Percentiles rank a stretch among this genome's conserved stretches.
phyloP scores from a whole-genome alignment of 2,329 filamentous ascomycete species.

The Pseudofabraea citricarpa region DNA sequence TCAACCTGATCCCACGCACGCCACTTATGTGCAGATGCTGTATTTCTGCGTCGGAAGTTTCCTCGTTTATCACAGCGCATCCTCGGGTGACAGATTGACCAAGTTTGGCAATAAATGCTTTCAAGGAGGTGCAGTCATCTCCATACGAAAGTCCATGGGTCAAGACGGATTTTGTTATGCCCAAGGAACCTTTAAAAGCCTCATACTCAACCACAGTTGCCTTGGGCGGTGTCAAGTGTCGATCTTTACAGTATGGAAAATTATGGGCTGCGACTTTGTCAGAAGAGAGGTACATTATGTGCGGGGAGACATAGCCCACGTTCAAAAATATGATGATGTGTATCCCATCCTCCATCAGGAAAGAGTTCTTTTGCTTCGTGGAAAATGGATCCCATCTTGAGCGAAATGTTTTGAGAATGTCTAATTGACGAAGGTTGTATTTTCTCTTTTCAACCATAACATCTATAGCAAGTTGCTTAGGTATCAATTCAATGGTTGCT shows the following conservation, averaged over 20 bases:
- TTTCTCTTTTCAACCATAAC: too few relatives aligned
- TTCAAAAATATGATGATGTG: slow-evolving; percentile 30
- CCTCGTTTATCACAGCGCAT: slow-evolving; percentile 27
- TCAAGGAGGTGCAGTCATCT: slow-evolving; percentile 29
- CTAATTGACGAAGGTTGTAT: too few relatives aligned
- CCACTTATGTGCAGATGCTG: slow-evolving; percentile 23
- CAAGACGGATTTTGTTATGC: slow-evolving; percentile 31
- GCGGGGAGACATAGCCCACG: too few relatives aligned
- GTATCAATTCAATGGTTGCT: too few relatives aligned
- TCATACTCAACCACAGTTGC: slow-evolving; percentile 23
- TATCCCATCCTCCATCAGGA: slow-evolving; percentile 27
- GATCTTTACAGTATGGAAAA: background rate
- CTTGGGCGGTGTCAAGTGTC: background rate
- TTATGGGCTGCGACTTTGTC: too few relatives aligned
- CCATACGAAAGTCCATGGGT: slow-evolving; percentile 34
- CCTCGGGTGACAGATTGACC: slow-evolving; percentile 21
- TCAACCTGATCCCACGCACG: slow-evolving; percentile 31
- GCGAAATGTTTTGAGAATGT: too few relatives aligned
- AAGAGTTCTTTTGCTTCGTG: slow-evolving; percentile 18
- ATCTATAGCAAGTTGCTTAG: too few relatives aligned
- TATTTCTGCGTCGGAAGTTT: slow-evolving; percentile 18
- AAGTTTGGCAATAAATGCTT: slow-evolving; percentile 26
- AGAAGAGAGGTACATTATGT: too few relatives aligned
- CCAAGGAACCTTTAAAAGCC: slow-evolving; percentile 20
- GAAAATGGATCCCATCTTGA: too few relatives aligned